Evolutionary conservation across 169 alveolate species (phyloP).

Genomic region (Eimeria acervulina): DNA sequence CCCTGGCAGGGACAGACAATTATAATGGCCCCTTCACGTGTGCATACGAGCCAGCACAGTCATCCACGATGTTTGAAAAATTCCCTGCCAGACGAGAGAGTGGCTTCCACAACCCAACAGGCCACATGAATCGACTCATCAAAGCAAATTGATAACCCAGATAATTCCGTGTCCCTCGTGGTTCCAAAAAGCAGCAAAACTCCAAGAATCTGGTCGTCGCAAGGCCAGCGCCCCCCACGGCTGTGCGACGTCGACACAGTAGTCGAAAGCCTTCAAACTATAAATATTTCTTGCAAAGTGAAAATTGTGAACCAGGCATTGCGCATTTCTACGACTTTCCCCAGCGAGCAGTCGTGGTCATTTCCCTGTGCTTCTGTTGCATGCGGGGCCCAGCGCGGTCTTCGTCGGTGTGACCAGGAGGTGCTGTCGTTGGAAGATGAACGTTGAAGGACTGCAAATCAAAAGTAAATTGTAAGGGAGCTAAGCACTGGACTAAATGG

Average conservation of each 20-base stretch:
- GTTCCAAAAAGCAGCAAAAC: neutral
- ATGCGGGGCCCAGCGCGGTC: neutral
- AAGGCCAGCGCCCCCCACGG: neutral
- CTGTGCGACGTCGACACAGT: neutral
- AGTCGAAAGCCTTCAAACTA: neutral
- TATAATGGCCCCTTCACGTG: neutral
- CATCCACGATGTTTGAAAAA: neutral
- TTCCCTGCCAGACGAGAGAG: too few species aligned
- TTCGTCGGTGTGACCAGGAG: neutral
- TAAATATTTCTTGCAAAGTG: neutral
- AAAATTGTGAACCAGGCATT: neutral
- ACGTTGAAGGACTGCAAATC: too few species aligned
- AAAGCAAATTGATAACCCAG: neutral
- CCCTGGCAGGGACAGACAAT: neutral
- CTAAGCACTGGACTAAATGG: too few species aligned
- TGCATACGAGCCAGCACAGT: neutral
- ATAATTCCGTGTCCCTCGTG: neutral
- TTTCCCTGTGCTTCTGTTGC: neutral
- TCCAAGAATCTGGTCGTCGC: neutral
- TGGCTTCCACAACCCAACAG: too few species aligned
- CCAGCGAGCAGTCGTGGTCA: neutral
- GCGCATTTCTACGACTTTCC: neutral
- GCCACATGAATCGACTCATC: neutral
- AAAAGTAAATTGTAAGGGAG: too few species aligned
- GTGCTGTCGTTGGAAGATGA: too few species aligned